Evolutionary conservation across 768 basidiomycete species (phyloP).

Genomic region (Mycena alexandri): DNA sequence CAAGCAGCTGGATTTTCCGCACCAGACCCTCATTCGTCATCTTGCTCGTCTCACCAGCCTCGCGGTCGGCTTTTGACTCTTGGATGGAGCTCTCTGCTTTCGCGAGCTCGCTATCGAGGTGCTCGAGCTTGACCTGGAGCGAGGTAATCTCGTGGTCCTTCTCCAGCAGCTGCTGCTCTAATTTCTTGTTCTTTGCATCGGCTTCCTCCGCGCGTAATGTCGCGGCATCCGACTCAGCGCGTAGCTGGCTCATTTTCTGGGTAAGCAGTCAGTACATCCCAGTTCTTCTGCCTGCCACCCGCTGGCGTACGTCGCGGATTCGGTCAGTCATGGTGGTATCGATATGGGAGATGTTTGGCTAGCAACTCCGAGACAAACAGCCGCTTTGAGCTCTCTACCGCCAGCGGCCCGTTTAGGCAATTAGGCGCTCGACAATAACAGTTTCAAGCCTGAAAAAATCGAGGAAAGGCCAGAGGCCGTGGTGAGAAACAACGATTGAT

Average conservation of each 20-base stretch:
- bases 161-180: constrained; percentile 78
- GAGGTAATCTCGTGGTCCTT: constrained; percentile 92
- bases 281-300: neutral
- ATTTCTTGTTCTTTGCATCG: constrained; percentile 85
- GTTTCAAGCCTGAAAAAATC: too few relatives aligned
- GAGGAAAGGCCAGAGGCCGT: too few relatives aligned
- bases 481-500: too few relatives aligned
- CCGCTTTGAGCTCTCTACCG: constrained; percentile 10
- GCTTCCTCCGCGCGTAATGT: constrained; percentile 87
- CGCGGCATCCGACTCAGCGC: constrained; percentile 87
- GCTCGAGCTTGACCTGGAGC: constrained; percentile 75
- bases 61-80: constrained; percentile 72
- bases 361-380: neutral
- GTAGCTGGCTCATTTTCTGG: constrained; percentile 83
- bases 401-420: constrained; percentile 7
- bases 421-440: too few relatives aligned
- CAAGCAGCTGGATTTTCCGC: constrained; percentile 91
- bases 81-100: constrained; percentile 75
- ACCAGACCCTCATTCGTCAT: constrained; percentile 77
- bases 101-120: constrained; percentile 77
- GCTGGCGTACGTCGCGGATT: constrained; percentile 61
- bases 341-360: constrained; percentile 26
- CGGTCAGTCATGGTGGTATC: constrained; percentile 58
- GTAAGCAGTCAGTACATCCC: neutral
- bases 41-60: constrained; percentile 79